A percentile compares a stretch with the other conserved stretches of the same genome.
Evolutionary conservation across 306 rosid genomes (phyloP).

Genomic region (Begonia masoniana): DNA sequence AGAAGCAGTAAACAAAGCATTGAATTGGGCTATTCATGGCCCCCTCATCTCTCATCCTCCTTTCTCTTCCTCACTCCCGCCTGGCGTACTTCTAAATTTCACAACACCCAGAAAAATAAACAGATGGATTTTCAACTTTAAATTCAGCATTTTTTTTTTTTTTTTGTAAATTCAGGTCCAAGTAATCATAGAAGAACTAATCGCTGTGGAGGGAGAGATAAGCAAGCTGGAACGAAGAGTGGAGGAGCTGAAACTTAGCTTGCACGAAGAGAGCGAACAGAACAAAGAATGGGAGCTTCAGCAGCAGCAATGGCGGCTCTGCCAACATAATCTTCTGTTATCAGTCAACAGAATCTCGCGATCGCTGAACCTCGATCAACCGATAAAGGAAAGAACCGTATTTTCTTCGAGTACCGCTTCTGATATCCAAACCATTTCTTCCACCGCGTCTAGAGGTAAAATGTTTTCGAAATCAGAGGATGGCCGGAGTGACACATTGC

Average conservation of each 20-base stretch:
- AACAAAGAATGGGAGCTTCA: conserved; percentile 33
- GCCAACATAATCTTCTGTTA: conserved; percentile 20
- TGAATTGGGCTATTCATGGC: conserved; percentile 52
- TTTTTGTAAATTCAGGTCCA: conserved; percentile 29
- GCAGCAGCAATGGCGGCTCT: conserved; percentile 14
- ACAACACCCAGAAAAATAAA: neutral
- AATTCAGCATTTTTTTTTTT: neutral
- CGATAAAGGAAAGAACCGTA: conserved; percentile 24
- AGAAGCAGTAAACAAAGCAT: conserved; percentile 39
- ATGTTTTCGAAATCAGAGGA: neutral
- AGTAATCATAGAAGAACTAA: conserved; percentile 55
- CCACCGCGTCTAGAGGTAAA: conserved; percentile 39
- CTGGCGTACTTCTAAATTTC: conserved; percentile 26
- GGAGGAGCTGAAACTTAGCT: conserved; percentile 40
- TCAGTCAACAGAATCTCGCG: conserved; percentile 16
- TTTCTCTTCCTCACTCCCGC: conserved; percentile 38
- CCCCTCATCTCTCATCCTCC: conserved; percentile 40
- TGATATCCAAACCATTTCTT: conserved; percentile 36
- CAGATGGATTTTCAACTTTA: no score
- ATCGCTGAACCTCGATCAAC: conserved; percentile 34
- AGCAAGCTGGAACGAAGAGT: conserved; percentile 51
- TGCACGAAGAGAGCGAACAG: conserved; percentile 42
- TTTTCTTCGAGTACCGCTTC: conserved; percentile 40
- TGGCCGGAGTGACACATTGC: no score
- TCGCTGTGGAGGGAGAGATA: conserved; percentile 61